Evolutionary conservation across 768 basidiomycete genomes (phyloP), one percentile per base, ranked within the genome.

Genomic region (Tylopilus rubrobrunneus): DNA sequence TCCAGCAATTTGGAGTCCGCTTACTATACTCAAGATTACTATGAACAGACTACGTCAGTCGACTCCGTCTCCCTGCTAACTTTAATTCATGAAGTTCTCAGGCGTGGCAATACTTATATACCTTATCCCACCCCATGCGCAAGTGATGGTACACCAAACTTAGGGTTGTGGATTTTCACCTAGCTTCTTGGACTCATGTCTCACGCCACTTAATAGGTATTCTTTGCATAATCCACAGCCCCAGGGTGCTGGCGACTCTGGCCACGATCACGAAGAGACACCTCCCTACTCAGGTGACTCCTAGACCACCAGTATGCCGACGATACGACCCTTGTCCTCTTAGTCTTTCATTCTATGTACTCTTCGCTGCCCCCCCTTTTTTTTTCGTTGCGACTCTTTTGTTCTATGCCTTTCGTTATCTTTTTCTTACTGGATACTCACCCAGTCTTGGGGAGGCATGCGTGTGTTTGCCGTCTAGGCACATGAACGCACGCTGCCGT

Each of bases 401-500:
- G n/a, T 39, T 7, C 39, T 39, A 39, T 39, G 39, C n/a, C 17
- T 41, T 58, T 52, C 46, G 39, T 25, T 33, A 27, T 41, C 31
- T 6, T 41, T 51, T 48, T 39, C 33, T 52, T 28, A 28, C 23
- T 53, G 27, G 43, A 45, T 40, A 40, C 40, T 49, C 29, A 23
- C 33, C 17, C 28, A 17, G n/a, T 37, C 49, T 46, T 40, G 56
- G 34, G 34, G 28, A 45, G n/a, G 42, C 27, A 14, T 58, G 45
- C 33, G 34, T 11, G 39, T 48, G 44, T 42, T 10, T 34, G 25
- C 23, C 34, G 23, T 37, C 49, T 29, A 57, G 61, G 56, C 52
- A 64, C 59, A 61, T 61, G 58, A 56, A 51, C 51, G 53, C 65
- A 67, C 53, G 56, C 49, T 51, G 51, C 27, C 47, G 36, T 63